A percentile compares a stretch with the other conserved stretches of the same genome.
Conservation (phyloP, 768 basidiomycete species). For the Kwoniella pini region DNA sequence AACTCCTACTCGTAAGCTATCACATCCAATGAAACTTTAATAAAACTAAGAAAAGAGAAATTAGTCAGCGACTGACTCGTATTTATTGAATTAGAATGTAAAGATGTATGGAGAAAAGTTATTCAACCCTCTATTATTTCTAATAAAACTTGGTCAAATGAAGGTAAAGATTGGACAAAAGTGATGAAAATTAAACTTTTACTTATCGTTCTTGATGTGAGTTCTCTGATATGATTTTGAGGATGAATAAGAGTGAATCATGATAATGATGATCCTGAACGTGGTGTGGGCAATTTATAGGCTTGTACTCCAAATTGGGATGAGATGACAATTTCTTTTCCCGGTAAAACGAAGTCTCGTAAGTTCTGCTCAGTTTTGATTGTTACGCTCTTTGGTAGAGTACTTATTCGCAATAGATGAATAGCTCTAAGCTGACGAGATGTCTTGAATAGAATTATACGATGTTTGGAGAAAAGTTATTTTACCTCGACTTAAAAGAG, state of each 20-base stretch:
- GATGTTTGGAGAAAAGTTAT: conserved; percentile 43
- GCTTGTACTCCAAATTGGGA: conserved; percentile 33
- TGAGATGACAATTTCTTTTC: conserved; percentile 19
- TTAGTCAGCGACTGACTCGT: background rate
- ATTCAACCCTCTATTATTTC: conserved; percentile 20
- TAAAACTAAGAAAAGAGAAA: background rate
- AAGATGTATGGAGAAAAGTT: conserved; percentile 40
- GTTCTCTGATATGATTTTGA: too few relatives aligned
- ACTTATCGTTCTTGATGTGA: conserved; percentile 24
- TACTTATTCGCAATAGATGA: background rate
- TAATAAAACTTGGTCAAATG: conserved; percentile 26
- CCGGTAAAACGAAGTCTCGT: conserved; percentile 32
- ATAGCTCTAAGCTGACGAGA: background rate
- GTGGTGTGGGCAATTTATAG: too few relatives aligned
- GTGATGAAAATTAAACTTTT: conserved; percentile 27
- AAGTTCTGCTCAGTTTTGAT: too few relatives aligned
- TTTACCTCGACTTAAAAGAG: conserved; percentile 32
- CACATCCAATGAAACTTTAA: background rate
- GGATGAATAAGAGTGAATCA: too few relatives aligned
- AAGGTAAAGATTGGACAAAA: conserved; percentile 19
- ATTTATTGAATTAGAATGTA: conserved; percentile 25
- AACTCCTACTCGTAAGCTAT: conserved; percentile 27
- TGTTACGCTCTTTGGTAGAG: too few relatives aligned
- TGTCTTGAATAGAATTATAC: conserved; percentile 25
- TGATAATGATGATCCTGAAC: too few relatives aligned